Percentiles rank a stretch among this genome's conserved stretches.
Evolutionary conservation across 371 early-diverging fungal species (phyloP).

Genomic region (Mortierella sp.): DNA sequence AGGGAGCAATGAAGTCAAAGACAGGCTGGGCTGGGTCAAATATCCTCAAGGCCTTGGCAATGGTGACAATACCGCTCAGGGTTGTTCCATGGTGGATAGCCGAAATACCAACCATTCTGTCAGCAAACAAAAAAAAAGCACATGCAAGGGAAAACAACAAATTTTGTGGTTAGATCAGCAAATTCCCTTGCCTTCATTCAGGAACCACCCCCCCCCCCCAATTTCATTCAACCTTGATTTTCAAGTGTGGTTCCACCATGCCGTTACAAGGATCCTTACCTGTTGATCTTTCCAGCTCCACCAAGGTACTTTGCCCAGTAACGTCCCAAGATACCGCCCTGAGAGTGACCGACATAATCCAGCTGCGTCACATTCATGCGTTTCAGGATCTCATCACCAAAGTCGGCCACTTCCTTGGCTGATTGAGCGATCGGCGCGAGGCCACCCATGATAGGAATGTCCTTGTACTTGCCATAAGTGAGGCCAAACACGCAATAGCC

Average conservation of each 20-base stretch:
- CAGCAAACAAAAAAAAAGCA: not conserved
- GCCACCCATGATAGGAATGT: constrained; percentile 28
- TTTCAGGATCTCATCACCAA: constrained; percentile 27
- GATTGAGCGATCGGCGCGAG: constrained; percentile 25
- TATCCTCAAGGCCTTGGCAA: constrained; percentile 23
- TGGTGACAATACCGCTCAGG: constrained; percentile 20
- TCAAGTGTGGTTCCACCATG: not conserved
- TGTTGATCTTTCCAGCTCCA: constrained; percentile 43
- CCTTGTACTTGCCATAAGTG: constrained; percentile 33
- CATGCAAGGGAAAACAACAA: not conserved
- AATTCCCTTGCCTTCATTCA: too few species aligned
- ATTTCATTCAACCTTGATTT: not conserved
- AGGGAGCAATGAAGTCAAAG: constrained; percentile 27
- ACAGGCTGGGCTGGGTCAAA: constrained; percentile 18
- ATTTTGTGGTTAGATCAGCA: too few species aligned
- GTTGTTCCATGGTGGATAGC: constrained; percentile 42
- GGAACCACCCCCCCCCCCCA: not conserved
- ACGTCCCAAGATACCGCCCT: constrained; percentile 43
- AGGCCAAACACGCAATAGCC: constrained; percentile 52
- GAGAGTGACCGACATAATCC: constrained; percentile 45
- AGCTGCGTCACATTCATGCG: constrained; percentile 32
- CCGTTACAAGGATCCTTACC: too few species aligned
- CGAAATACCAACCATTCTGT: constrained; percentile 32
- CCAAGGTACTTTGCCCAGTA: constrained; percentile 47
- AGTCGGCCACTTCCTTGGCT: constrained; percentile 35